These are phyloP conservation scores for Boletus rubroflammeus DNA, from an alignment of 768 basidiomycete species.

Conservation along the genomic window DNA sequence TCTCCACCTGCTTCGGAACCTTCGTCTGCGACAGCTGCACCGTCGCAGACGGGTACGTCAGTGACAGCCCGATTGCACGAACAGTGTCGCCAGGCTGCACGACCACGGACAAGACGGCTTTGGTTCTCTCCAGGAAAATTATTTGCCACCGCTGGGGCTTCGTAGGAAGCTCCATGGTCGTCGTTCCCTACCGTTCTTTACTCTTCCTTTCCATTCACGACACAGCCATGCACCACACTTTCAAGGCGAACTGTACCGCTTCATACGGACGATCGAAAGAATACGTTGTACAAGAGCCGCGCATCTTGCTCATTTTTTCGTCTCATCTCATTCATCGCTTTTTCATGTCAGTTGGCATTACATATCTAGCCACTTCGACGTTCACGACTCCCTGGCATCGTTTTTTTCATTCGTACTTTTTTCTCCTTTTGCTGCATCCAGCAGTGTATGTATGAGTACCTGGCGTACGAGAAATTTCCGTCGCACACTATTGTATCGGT, in stretches of 20 bases:
- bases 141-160: constrained; percentile 41
- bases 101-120: constrained; percentile 41
- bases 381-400: constrained; percentile 14
- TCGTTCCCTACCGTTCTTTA: constrained; percentile 7
- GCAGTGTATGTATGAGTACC: constrained; percentile 35
- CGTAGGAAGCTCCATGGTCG: constrained; percentile 19
- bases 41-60: constrained; percentile 12
- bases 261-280: constrained; percentile 20
- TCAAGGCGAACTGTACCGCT: constrained; percentile 1
- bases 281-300: constrained; percentile 21
- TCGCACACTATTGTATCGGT: constrained; percentile 21
- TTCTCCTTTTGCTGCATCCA: constrained; percentile 10
- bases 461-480: constrained; percentile 27
- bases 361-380: constrained; percentile 30
- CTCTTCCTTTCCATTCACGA: not conserved
- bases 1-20: constrained; percentile 40
- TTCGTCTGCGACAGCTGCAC: constrained; percentile 30
- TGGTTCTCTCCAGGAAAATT: constrained; percentile 57
- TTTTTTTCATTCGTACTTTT: constrained; percentile 9
- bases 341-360: constrained; percentile 12
- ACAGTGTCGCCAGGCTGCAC: constrained; percentile 32
- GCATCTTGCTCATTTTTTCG: constrained; percentile 9
- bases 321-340: constrained; percentile 5
- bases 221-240: not conserved
- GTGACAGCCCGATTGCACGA: constrained; percentile 28